A percentile compares a stretch with the other conserved stretches of the same genome.
Conservation (phyloP, 257 asterid species). For the Striga asiatica region DNA sequence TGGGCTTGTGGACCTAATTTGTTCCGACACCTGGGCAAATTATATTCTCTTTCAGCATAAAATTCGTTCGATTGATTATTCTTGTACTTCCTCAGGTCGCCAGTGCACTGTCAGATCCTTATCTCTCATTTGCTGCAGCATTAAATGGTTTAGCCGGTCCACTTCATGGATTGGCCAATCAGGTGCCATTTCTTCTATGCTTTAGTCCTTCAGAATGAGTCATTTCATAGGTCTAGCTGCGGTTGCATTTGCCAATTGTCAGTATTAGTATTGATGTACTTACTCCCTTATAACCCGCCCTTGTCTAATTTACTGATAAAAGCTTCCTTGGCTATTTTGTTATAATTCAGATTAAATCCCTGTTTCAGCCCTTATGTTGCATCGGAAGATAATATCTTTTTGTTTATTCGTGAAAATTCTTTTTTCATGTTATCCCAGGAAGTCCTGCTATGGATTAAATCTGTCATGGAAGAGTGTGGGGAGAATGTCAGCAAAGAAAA, state of each 20-base stretch:
- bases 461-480: constrained; percentile 93
- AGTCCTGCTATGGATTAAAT: constrained; percentile 90
- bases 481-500: constrained; percentile 81
- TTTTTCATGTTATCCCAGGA: constrained; percentile 43
- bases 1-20: neutral
- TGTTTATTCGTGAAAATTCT: constrained; percentile 8
- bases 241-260: neutral
- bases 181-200: constrained; percentile 36
- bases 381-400: neutral
- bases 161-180: constrained; percentile 98
- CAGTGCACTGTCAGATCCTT: constrained; percentile 98
- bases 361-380: neutral
- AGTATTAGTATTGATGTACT: no score
- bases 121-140: constrained; percentile 98
- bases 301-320: no score
- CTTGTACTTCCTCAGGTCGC: constrained; percentile 54
- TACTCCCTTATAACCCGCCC: no score
- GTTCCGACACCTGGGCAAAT: neutral
- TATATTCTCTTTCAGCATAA: neutral
- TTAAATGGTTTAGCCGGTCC: constrained; percentile 99
- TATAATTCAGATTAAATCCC: neutral
- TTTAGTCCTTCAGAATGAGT: no score
- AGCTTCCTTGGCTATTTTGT: neutral
- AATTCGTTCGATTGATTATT: neutral
- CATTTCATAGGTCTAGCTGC: neutral